Conservation (phyloP, 148 eudicot species). For the Chenopodium suecicum region DNA sequence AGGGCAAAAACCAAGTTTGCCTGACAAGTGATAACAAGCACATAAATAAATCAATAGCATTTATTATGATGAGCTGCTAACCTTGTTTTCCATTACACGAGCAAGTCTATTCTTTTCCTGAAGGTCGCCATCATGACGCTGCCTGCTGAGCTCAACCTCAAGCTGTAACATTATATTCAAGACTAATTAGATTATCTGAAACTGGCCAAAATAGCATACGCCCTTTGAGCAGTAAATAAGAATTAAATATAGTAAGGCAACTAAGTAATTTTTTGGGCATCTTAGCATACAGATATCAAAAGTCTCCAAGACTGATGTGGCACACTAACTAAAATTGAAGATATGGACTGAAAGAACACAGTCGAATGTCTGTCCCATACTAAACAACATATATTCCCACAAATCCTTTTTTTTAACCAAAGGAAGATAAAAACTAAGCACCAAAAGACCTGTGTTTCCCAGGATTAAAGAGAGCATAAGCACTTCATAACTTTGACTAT, state of each 20-base stretch:
- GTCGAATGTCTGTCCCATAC: too few relatives aligned
- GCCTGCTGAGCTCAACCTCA: constrained; percentile 70
- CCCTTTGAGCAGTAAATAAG: not conserved
- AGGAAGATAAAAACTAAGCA: too few relatives aligned
- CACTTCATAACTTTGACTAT: not conserved
- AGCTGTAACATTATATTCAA: constrained; percentile 35
- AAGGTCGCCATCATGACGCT: constrained; percentile 70
- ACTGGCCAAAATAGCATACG: not conserved
- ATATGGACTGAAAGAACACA: not conserved
- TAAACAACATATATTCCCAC: too few relatives aligned
- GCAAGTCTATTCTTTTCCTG: constrained; percentile 68
- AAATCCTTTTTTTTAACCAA: too few relatives aligned
- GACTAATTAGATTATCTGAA: constrained; percentile 3
- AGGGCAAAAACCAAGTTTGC: not conserved
- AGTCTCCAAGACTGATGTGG: too few relatives aligned
- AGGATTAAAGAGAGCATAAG: not conserved
- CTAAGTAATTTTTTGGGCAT: not conserved
- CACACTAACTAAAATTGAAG: not conserved
- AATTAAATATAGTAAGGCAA: not conserved
- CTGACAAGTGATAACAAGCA: not conserved
- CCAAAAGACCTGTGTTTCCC: too few relatives aligned
- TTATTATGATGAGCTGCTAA: constrained; percentile 12
- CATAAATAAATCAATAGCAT: not conserved
- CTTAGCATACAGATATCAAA: not conserved
- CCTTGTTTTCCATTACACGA: constrained; percentile 65